Evolutionary conservation across 495 filamentous ascomycete species (phyloP), one percentile per base, ranked within the genome.

Genomic region (Aspergillus carlsbadensis): DNA sequence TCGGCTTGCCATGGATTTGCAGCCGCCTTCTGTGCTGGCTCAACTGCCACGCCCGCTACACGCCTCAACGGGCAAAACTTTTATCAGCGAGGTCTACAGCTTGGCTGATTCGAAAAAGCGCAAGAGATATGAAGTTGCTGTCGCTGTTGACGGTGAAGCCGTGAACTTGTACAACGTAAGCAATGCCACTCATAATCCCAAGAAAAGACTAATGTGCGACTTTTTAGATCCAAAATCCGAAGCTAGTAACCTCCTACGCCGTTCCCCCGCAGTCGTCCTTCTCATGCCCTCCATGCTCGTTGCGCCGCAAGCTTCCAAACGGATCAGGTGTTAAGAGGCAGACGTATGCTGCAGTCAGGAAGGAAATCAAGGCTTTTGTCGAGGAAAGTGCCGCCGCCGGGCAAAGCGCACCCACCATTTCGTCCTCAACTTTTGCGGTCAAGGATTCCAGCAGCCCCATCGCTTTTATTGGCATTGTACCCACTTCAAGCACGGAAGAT

Each of bases 111-210:
- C 80, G 31, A 90, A 82, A 75, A 96, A 92, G 76, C 82, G 89
- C 65, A 97, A 96, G 75, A 81, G 94, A 60, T 79, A 82, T 62
- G 95, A 99, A 71, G 71, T 98, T 51, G 88, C 82, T 11, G 84
- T 94, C 8, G 89, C 88, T 8, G 84, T 96, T 63, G 91, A 99
- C 73, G 91, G 92, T 52, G 91, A 96, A 65, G 87, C 89, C 13
- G 80, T 97, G 13, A 94, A 91, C 67, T 84, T 99, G 44, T 97
- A 97, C 74, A 88, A 96, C 80, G 93, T 98, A 72, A 57, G 80
- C 37, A 2, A 24, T 2, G 26, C 4, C 18, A 14, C 14, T 21
- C 11, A 18, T 34, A 17, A 24, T 39, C 20, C n/a, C 7, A 2
- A 6, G 34, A 6, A 35, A 8, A 6, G n/a, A 15, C 15, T 49